Base-by-base conservation (phyloP, 1,284 basidiomycete genomes). In the Sutorius eximius region DNA sequence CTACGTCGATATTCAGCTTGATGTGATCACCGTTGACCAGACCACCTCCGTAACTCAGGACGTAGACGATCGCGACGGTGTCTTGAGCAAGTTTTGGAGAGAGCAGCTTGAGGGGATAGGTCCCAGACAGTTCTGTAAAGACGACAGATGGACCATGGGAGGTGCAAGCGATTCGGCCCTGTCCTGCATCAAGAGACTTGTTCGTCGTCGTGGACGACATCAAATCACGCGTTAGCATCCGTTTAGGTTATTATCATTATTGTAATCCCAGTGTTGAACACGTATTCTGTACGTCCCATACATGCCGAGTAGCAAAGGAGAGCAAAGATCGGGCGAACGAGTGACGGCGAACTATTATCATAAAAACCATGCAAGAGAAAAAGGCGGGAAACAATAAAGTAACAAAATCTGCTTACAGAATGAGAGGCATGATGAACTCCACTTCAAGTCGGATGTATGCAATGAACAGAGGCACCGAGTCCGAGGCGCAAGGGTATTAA, bases 1-100 rank as follows among this genome's bases (percentile, higher is more conserved):
- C 82, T 1, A 97, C 81, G 43, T 85, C 74, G 16, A 90, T 81
- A 18, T 76, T 70, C 3, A 98, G 71, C 45, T 80, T 72, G 37
- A 97, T 77, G 37, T 76, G 72, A 74, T 99, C 96, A 0, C 95
- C 95, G 6, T 88, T 85, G 29, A 99, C 92, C 5, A 98, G 81
- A 1, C 96, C 96, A 13, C 96, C 96, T 1, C 96, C 96, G 63
- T 98, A 98, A 22, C 86, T 87, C 50, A 98, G 74, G 29, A 93
- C 76, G 67, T 98, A 98, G 20, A 87, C 83, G 45, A 89, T 77
- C 7, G 83, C 87, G 15, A 94, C 78, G 0, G 75, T 70, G 38
- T 74, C 68, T 42, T 75, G 73, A 12, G 69, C 60, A 22, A 80
- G 70, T 52, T 77, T 77, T 1, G 94, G 92, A 3, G 91, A 86